Base-by-base conservation (phyloP, 176 grass and related monocot genomes). In the Puya raimondii region DNA sequence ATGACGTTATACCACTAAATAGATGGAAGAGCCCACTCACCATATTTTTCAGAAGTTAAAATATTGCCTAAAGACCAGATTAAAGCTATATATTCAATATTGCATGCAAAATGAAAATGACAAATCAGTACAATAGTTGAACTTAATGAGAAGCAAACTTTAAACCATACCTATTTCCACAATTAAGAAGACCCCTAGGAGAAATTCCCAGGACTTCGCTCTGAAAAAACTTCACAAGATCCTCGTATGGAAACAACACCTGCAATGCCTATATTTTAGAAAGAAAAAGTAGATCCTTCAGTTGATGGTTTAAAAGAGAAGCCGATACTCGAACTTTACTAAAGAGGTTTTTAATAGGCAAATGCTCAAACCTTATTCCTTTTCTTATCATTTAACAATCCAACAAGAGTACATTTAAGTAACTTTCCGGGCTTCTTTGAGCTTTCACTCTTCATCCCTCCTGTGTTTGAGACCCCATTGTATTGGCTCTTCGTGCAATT, bases 171-270 rank as follows among this genome's bases (percentile, higher is more conserved):
- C 94, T 99, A 69, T 99, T 99, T 81, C 94, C 94, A 80, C 94
- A 99, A 84, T 99, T 99, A 86, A 88, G 82, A 84, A 99, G 82
- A 23, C 94, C 94, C 82, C 90, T 88, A 10, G 94, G 94, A 75
- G 84, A 87, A 83, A 99, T 71, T 9, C 84, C 86, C 50, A 72
- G 66, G 54, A 81, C 84, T 85, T 93, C 87, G 51, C 88, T 93
- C 42, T 99, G 85, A 74, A 93, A 99, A 85, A 99, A 93, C 79
- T 91, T 93, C 29, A 93, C 84, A 77, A 99, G 89, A 74, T 99
- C 87, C 65, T 99, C 94, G 51, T 91, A 91, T 7, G 80, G 80
- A 76, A 99, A 99, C 66, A 99, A 69, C 72, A 99, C 63, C 82
- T 93, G 69, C 70, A 82, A 64, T 72, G 64, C 11, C 80, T 86